Base-by-base conservation (phyloP, 2,329 filamentous ascomycete genomes). In the Trichoderma koningii region DNA sequence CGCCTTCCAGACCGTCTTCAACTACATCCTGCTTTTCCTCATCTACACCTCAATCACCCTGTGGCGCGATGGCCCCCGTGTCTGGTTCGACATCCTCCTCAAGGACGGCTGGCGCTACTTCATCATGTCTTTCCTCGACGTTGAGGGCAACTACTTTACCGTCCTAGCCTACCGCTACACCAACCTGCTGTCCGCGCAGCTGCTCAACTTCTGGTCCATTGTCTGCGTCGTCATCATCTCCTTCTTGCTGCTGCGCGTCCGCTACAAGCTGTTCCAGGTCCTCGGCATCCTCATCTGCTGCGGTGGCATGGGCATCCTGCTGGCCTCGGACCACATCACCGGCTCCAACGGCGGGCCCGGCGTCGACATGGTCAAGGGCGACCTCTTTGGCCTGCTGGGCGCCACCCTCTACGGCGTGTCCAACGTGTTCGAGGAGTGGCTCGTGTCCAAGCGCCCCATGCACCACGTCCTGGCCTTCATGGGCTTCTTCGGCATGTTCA, bases 201-300 rank as follows among this genome's bases (percentile, higher is more conserved):
- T 99, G 60, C 92, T 99, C 80, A 97, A 97, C 83, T 98, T 98
- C 81, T 98, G 94, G 94, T 91, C 93, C 71, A 98, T 99, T 70
- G 91, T 96, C 57, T 88, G 94, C 68, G 95, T 99, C 23, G 92
- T 98, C 21, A 74, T 90, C 67, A 80, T 97, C 69, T 97, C 92
- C 30, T 93, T 96, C 79, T 70, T 88, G 68, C 82, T 97, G 71
- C 86, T 99, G 65, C 85, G 84, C 70, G 95, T 99, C 51, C 91
- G 95, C 72, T 99, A 99, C 83, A 92, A 93, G 79, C 81, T 86
- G 75, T 87, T 91, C 66, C 95, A 98, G 81, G 87, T 97, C 71
- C 70, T 86, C 38, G 95, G 95, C 64, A 98, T 99, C 76, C 73
- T 97, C 55, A 82, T 98, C 76, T 95, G 91, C 82, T 93, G 93